phyloP scores from a whole-genome alignment of 805 yeast species.

The Wilhelminamyces savonicus region DNA sequence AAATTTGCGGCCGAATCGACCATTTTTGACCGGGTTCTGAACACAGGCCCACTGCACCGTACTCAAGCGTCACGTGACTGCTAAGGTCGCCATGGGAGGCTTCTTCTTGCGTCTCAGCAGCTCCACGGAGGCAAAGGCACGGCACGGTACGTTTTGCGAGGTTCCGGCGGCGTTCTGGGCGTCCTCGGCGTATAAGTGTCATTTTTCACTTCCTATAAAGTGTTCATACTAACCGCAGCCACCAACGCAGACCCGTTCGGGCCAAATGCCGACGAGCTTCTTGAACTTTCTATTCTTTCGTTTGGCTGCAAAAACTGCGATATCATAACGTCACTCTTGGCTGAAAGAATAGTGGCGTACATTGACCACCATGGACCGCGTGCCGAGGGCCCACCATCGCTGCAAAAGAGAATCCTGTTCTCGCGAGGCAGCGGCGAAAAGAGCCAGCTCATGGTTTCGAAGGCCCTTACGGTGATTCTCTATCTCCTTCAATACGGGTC shows the following conservation, averaged over 20 bases:
- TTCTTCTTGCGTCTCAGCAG: conserved; percentile 4
- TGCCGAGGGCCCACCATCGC: neutral
- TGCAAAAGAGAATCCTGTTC: neutral
- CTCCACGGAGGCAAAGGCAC: conserved; percentile 11
- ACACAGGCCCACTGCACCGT: no score
- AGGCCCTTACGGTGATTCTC: conserved; percentile 46
- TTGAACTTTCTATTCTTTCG: conserved; percentile 44
- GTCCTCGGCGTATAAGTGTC: neutral
- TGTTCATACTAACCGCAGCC: conserved; percentile 18
- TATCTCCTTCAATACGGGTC: conserved; percentile 52
- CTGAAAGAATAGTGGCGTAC: conserved; percentile 30
- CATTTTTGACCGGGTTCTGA: no score
- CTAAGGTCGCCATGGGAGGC: no score
- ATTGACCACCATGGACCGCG: conserved; percentile 1
- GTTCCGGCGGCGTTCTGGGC: neutral
- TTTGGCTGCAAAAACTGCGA: conserved; percentile 30
- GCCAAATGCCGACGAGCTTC: conserved; percentile 50
- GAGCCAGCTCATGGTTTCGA: conserved; percentile 21
- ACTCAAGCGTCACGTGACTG: no score
- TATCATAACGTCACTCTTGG: conserved; percentile 33
- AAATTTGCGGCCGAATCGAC: no score
- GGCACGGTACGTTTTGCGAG: conserved; percentile 8
- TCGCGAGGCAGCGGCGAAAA: neutral
- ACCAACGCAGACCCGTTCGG: conserved; percentile 50
- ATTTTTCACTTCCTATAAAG: neutral